Percentiles rank a stretch among this genome's conserved stretches.
phyloP scores from a whole-genome alignment of 192 early-diverging fungal genomes.

The Diversispora epigaea region DNA sequence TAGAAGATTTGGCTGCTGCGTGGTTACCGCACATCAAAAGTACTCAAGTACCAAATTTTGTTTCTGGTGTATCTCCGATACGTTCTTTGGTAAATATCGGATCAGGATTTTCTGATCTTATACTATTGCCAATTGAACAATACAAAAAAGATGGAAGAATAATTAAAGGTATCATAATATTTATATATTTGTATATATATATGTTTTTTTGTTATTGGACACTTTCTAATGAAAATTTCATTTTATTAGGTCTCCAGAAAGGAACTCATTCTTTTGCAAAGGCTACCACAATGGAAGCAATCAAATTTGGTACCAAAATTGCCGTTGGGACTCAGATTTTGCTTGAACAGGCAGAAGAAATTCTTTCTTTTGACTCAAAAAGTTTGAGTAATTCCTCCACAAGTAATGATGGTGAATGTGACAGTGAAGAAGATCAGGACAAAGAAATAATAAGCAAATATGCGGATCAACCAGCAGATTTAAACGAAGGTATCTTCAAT shows the following conservation, averaged over 20 bases:
- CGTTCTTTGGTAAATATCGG: slow-evolving; percentile 88
- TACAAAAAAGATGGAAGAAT: slow-evolving; percentile 90
- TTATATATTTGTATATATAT: background rate
- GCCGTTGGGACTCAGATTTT: slow-evolving; percentile 88
- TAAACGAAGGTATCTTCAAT: slow-evolving; percentile 61
- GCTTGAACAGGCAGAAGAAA: slow-evolving; percentile 86
- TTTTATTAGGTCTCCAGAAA: slow-evolving; percentile 65
- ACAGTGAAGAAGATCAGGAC: slow-evolving; percentile 32
- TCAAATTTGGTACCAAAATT: slow-evolving; percentile 82
- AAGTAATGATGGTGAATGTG: slow-evolving; percentile 16
- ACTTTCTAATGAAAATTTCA: background rate
- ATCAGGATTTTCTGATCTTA: slow-evolving; percentile 86
- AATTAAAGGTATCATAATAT: slow-evolving; percentile 59
- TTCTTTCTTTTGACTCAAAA: slow-evolving; percentile 54
- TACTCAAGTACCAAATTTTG: slow-evolving; percentile 87
- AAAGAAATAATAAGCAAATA: slow-evolving; percentile 67
- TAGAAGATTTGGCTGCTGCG: slow-evolving; percentile 61
- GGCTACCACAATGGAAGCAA: slow-evolving; percentile 87
- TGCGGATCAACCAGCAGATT: slow-evolving; percentile 79
- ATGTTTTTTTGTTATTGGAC: background rate
- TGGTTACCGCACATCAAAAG: slow-evolving; percentile 94
- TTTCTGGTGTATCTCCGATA: slow-evolving; percentile 86
- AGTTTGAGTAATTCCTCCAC: slow-evolving; percentile 23
- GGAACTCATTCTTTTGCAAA: slow-evolving; percentile 88
- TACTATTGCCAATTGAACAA: slow-evolving; percentile 90